phyloP scores from a whole-genome alignment of 768 basidiomycete species.

The Wakefieldia striispora region DNA sequence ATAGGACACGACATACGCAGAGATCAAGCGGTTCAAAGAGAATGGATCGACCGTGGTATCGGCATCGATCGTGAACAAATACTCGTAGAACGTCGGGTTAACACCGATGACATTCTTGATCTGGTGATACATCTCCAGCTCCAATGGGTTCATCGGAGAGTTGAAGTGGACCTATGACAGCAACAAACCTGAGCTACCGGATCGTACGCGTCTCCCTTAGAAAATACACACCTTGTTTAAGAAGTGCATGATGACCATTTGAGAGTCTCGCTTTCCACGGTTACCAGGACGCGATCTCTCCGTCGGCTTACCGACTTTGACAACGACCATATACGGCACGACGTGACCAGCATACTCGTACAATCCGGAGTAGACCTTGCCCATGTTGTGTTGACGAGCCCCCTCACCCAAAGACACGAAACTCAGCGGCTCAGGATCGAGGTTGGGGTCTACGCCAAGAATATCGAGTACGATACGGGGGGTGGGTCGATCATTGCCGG shows the following conservation, averaged over 20 bases:
- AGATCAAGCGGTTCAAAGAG: constrained; percentile 87
- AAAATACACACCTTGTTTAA: constrained; percentile 76
- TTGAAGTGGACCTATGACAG: constrained; percentile 86
- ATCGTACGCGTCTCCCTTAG: neutral
- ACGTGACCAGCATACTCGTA: constrained; percentile 95
- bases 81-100: constrained; percentile 98
- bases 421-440: constrained; percentile 92
- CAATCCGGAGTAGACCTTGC: constrained; percentile 93
- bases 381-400: constrained; percentile 96
- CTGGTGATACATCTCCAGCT: constrained; percentile 98
- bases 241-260: constrained; percentile 95
- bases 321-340: constrained; percentile 89
- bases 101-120: constrained; percentile 99
- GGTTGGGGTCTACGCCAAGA: constrained; percentile 87
- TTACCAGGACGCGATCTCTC: constrained; percentile 94
- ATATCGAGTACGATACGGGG: constrained; percentile 97
- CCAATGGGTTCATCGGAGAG: constrained; percentile 92
- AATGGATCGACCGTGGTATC: constrained; percentile 91
- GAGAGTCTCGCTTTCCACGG: constrained; percentile 97
- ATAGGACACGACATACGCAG: constrained; percentile 62
- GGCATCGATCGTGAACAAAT: constrained; percentile 89
- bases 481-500: constrained; percentile 94
- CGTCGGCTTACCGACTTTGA: constrained; percentile 93
- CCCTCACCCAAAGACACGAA: constrained; percentile 95
- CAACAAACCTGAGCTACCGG: neutral